phyloP scores from a whole-genome alignment of 148 eudicot genomes.

The Pouteria glomerata region DNA sequence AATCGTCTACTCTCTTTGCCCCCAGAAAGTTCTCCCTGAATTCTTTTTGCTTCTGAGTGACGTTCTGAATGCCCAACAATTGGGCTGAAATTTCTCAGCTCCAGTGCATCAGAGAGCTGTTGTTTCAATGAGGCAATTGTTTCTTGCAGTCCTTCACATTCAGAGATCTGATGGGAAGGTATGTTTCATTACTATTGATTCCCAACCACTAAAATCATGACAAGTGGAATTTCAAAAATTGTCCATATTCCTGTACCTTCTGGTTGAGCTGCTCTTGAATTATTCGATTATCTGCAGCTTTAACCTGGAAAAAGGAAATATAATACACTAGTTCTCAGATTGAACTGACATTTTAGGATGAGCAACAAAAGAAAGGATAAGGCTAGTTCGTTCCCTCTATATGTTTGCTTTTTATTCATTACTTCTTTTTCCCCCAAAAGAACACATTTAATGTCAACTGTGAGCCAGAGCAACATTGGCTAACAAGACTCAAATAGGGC shows the following conservation, averaged over 20 bases:
- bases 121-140: conserved; percentile 58
- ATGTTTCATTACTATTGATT: not conserved
- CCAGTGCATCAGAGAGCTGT: conserved; percentile 62
- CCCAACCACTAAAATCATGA: not conserved
- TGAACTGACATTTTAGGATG: not conserved
- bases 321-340: not conserved
- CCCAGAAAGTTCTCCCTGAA: conserved; percentile 20
- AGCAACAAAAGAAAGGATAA: not conserved
- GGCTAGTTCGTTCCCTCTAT: not conserved
- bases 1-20: conserved; percentile 25
- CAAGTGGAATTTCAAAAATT: not conserved
- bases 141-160: conserved; percentile 75
- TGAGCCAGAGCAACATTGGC: not conserved
- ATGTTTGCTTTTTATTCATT: not conserved
- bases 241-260: conserved; percentile 42
- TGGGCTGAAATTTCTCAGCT: conserved; percentile 33
- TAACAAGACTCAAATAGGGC: not conserved
- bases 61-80: conserved; percentile 22
- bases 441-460: too few species aligned
- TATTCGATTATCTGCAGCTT: conserved; percentile 88
- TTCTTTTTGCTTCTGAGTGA: conserved; percentile 22
- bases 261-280: conserved; percentile 93
- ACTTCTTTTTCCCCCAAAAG: not conserved
- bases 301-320: conserved; percentile 50
- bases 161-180: conserved; percentile 44